These are phyloP conservation scores for Lojkania enalia DNA, from an alignment of 2,329 filamentous ascomycete species.

Conservation along the genomic window DNA sequence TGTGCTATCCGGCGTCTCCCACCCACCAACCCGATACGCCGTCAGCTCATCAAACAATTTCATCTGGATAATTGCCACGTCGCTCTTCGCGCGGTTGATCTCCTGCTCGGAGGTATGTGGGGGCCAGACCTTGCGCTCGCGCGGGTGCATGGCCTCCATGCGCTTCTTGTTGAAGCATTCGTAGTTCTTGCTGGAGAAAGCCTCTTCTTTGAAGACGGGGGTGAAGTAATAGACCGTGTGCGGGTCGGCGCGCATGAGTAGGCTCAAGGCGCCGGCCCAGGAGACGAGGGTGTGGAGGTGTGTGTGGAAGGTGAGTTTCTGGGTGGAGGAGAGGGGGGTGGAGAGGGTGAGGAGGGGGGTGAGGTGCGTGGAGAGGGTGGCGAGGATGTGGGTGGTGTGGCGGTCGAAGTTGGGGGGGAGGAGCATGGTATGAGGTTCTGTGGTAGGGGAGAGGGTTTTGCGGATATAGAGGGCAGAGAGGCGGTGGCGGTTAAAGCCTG, in stretches of 20 bases:
- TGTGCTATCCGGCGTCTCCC: conserved; percentile 18
- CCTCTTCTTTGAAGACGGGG: conserved; percentile 32
- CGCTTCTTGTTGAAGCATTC: conserved; percentile 22
- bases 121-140: conserved; percentile 6
- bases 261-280: conserved; percentile 25
- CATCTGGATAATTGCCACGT: conserved; percentile 27
- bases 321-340: not conserved
- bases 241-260: conserved; percentile 28
- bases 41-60: conserved; percentile 24
- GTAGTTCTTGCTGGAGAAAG: conserved; percentile 18
- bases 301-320: conserved; percentile 1
- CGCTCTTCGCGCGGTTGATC: conserved; percentile 13
- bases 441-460: conserved; percentile 1
- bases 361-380: conserved; percentile 26
- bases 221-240: conserved; percentile 34
- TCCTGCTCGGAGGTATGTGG: conserved; percentile 10
- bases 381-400: conserved; percentile 23
- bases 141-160: conserved; percentile 17
- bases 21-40: conserved; percentile 32
- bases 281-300: conserved; percentile 17
- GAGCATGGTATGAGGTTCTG: not conserved
- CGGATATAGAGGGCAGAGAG: conserved; percentile 18
- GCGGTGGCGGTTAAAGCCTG: conserved; percentile 25
- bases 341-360: conserved; percentile 16
- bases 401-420: conserved; percentile 28